These are phyloP conservation scores for Beta corolliflora DNA, from an alignment of 179 eudicot genomes.

Conservation along the genomic window DNA sequence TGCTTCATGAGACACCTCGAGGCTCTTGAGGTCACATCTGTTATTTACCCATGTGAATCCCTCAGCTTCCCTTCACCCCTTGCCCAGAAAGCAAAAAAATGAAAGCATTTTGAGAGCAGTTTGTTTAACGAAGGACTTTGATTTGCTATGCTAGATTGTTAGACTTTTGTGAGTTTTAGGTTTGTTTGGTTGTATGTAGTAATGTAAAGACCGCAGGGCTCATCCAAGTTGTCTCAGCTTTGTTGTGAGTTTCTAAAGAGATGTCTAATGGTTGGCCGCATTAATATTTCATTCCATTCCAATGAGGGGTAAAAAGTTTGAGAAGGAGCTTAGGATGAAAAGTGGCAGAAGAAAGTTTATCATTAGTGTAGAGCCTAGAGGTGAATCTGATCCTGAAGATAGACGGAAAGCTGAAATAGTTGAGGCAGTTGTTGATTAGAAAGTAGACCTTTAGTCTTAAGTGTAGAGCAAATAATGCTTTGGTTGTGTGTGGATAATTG, in stretches of 20 bases:
- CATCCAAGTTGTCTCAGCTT: background rate
- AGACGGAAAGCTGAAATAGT: background rate
- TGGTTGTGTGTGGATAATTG: background rate
- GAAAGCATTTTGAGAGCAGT: background rate
- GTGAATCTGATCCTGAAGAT: background rate
- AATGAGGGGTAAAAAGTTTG: background rate
- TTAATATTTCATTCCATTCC: background rate
- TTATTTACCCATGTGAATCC: background rate
- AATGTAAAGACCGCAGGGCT: background rate
- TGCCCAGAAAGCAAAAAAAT: too few relatives aligned
- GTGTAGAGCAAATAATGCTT: background rate
- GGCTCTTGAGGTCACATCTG: background rate
- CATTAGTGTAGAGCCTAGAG: background rate
- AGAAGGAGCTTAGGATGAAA: background rate
- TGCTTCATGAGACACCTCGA: background rate
- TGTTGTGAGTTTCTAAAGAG: background rate
- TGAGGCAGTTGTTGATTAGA: background rate
- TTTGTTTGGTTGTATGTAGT: background rate
- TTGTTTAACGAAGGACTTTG: background rate
- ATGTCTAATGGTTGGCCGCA: background rate
- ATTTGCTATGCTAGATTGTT: background rate
- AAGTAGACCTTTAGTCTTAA: background rate
- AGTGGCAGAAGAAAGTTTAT: background rate
- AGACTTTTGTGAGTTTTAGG: background rate
- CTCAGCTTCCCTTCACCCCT: background rate